These are phyloP conservation scores for Theileria parva DNA, from an alignment of 169 alveolate genomes.

Conservation along the genomic window DNA sequence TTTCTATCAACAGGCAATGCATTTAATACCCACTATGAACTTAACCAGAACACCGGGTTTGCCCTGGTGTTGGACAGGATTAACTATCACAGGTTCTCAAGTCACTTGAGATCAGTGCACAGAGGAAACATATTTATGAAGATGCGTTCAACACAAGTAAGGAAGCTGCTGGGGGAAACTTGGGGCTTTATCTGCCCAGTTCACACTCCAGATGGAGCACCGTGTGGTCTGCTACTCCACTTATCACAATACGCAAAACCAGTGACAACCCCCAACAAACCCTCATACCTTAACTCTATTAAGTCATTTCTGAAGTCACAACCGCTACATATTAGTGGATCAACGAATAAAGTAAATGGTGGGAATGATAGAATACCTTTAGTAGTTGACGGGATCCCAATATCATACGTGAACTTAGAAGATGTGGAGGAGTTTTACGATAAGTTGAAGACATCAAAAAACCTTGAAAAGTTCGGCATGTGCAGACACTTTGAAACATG, in stretches of 20 bases:
- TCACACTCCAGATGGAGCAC: conserved; percentile 99
- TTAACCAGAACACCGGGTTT: conserved; percentile 94
- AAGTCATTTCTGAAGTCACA: conserved; percentile 32
- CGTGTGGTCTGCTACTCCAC: conserved; percentile 98
- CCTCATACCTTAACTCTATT: conserved; percentile 42
- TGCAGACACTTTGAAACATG: conserved; percentile 49
- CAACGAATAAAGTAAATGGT: neutral
- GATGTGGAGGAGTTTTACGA: conserved; percentile 44
- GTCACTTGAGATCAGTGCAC: conserved; percentile 98
- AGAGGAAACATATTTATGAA: conserved; percentile 98
- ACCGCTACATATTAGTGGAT: neutral
- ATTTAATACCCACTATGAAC: conserved; percentile 74
- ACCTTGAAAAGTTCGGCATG: conserved; percentile 47
- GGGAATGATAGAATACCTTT: conserved; percentile 33
- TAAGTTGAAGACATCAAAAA: conserved; percentile 37
- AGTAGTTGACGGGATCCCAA: conserved; percentile 67
- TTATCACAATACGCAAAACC: conserved; percentile 81
- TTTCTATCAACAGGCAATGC: conserved; percentile 97
- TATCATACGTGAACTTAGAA: conserved; percentile 25
- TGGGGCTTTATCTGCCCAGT: conserved; percentile 99
- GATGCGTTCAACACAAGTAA: conserved; percentile 93
- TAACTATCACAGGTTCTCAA: conserved; percentile 93
- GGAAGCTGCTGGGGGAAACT: conserved; percentile 98
- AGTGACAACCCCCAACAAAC: conserved; percentile 53
- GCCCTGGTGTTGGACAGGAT: conserved; percentile 97